Conservation (phyloP, 768 basidiomycete species). For the Russula ochroleuca region DNA sequence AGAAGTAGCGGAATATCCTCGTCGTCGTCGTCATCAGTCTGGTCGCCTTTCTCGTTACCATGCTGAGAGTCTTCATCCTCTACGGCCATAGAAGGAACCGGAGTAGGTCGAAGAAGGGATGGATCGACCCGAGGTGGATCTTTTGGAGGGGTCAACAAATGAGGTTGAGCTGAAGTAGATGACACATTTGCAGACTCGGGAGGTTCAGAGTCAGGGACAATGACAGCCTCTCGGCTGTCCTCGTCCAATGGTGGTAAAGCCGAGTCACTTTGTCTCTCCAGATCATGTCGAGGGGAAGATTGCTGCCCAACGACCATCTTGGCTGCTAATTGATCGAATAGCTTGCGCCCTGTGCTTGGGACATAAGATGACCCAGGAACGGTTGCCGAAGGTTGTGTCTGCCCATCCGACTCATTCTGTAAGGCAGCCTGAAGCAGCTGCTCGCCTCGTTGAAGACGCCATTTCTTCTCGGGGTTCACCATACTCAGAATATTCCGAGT, state of each 20-base stretch:
- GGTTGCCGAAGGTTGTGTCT: constrained; percentile 31
- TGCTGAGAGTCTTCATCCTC: neutral
- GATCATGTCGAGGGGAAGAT: neutral
- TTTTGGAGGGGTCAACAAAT: neutral
- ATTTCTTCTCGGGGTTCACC: constrained; percentile 36
- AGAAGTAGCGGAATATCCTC: constrained; percentile 46
- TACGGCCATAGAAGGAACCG: neutral
- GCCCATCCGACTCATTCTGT: constrained; percentile 15
- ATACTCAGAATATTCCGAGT: constrained; percentile 34
- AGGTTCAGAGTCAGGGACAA: constrained; percentile 66
- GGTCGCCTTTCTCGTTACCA: constrained; percentile 31
- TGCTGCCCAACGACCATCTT: neutral
- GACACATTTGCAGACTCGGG: constrained; percentile 34
- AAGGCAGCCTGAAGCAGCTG: constrained; percentile 9
- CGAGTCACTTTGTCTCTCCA: neutral
- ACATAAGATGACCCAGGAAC: constrained; percentile 17
- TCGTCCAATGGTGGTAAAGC: constrained; percentile 4
- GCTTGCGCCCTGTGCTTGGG: constrained; percentile 8
- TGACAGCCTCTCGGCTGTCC: constrained; percentile 36
- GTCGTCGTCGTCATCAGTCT: constrained; percentile 29
- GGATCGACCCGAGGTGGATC: neutral
- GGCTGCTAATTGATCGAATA: constrained; percentile 15
- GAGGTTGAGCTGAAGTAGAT: constrained; percentile 2
- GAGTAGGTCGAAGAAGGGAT: neutral
- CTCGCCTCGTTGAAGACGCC: constrained; percentile 24